Percentiles rank a stretch among this genome's conserved stretches.
Conservation (phyloP, 352 stramenopile species). For the Globisporangium lucens region DNA sequence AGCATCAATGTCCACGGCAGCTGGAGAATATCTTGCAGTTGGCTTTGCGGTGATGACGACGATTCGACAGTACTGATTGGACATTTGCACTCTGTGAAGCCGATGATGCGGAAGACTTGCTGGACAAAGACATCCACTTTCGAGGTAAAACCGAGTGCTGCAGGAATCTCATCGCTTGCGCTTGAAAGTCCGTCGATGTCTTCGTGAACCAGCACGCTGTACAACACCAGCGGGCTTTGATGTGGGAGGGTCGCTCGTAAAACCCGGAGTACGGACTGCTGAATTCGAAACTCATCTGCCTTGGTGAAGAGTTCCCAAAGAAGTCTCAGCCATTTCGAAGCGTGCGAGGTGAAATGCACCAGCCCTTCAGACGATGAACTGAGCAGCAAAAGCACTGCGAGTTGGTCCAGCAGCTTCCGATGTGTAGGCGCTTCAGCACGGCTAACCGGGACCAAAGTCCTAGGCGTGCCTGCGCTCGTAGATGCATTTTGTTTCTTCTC, state of each 20-base stretch:
- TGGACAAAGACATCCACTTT: constrained; percentile 35
- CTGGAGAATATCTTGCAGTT: neutral
- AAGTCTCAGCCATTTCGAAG: constrained; percentile 49
- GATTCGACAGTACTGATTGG: neutral
- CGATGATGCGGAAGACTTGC: constrained; percentile 45
- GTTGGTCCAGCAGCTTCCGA: constrained; percentile 25
- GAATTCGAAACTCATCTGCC: constrained; percentile 44
- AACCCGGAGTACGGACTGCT: constrained; percentile 65
- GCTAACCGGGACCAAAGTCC: neutral
- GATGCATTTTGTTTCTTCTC: constrained; percentile 39
- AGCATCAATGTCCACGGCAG: constrained; percentile 32
- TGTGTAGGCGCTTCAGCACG: neutral
- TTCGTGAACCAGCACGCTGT: constrained; percentile 18
- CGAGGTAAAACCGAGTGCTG: constrained; percentile 22
- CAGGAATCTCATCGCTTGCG: neutral
- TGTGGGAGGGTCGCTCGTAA: constrained; percentile 37
- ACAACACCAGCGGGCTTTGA: constrained; percentile 28
- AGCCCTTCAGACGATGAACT: constrained; percentile 49
- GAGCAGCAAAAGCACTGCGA: constrained; percentile 42
- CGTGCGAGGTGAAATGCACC: constrained; percentile 34
- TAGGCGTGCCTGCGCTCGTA: neutral
- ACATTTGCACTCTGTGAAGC: constrained; percentile 36
- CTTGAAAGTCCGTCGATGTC: neutral
- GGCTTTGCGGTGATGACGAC: neutral
- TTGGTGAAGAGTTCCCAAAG: constrained; percentile 45